Percentiles rank a stretch among this genome's conserved stretches.
phyloP scores from a whole-genome alignment of 306 rosid genomes.

The Cucumis sativus region Cucumber_9930_V3 NC_026657.2:4047501-4048000 shows the following conservation, averaged over 20 bases:
- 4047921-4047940: not conserved
- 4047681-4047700: too few relatives aligned
- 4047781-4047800: not conserved
- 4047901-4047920: not conserved
- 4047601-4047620: too few relatives aligned
- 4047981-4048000: not conserved
- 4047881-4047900: not conserved
- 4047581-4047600: too few relatives aligned
- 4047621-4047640: too few relatives aligned
- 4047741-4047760: not conserved
- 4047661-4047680: too few relatives aligned
- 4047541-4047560: too few relatives aligned
- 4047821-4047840: not conserved
- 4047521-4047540: too few relatives aligned
- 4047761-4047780: not conserved
- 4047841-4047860: not conserved
- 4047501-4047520: too few relatives aligned
- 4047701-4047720: too few relatives aligned
- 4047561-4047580: too few relatives aligned
- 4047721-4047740: not conserved
- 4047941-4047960: not conserved
- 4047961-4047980: not conserved
- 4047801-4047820: not conserved
- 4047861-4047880: not conserved
- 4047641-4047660: too few relatives aligned